Conservation (phyloP, 2,329 filamentous ascomycete species). For the Colletotrichum sp. region DNA sequence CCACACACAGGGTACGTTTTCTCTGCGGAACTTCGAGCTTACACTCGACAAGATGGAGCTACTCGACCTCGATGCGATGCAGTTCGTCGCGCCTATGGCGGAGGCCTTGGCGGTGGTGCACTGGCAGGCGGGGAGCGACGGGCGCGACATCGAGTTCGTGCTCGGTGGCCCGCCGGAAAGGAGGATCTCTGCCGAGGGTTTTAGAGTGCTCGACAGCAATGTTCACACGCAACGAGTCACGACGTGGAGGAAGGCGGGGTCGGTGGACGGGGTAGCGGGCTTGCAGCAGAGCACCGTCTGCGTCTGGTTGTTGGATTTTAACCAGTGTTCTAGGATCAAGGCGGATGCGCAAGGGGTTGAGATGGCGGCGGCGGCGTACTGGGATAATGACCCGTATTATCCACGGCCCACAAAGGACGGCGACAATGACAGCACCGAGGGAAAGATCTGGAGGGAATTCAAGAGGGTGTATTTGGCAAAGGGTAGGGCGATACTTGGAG, state of each 20-base stretch:
- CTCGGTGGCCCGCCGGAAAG: background rate
- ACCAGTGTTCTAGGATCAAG: background rate
- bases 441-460: background rate
- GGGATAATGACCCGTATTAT: background rate
- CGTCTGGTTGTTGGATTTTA: background rate
- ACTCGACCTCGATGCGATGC: background rate
- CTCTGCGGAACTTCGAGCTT: background rate
- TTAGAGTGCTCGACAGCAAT: background rate
- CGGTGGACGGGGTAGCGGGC: background rate
- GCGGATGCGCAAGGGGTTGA: background rate
- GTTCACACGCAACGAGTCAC: background rate
- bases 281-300: background rate
- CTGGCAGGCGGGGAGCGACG: background rate
- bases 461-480: background rate
- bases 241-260: background rate
- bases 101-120: background rate
- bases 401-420: background rate
- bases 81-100: background rate
- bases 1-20: accelerated
- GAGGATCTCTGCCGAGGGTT: background rate
- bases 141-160: background rate
- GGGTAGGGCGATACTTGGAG: background rate
- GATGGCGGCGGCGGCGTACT: background rate
- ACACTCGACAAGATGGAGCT: background rate
- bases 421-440: background rate